phyloP scores from a whole-genome alignment of 352 stramenopile species.

The Phytopythium litorale region DNA sequence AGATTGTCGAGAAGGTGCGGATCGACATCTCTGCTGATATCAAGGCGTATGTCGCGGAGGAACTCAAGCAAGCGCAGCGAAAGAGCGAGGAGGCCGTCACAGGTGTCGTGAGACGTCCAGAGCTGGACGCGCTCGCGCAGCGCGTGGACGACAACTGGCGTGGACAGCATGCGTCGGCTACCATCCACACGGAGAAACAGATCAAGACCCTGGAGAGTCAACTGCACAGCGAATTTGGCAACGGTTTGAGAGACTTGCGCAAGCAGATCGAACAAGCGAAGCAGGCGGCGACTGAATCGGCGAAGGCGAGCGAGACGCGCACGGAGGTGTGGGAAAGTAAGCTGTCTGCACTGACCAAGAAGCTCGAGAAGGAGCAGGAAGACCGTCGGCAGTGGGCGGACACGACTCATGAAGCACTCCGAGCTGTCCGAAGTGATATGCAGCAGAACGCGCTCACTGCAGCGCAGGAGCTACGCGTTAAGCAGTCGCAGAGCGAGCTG shows the following conservation, averaged over 20 bases:
- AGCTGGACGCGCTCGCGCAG: not conserved
- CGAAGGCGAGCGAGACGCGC: not conserved
- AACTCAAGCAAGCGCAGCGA: conserved; percentile 17
- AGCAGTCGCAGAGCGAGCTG: conserved; percentile 18
- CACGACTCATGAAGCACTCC: conserved; percentile 32
- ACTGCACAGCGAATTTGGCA: conserved; percentile 15
- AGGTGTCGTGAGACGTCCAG: not conserved
- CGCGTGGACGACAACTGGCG: conserved; percentile 3
- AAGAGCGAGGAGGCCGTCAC: conserved; percentile 6
- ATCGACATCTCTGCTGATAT: not conserved
- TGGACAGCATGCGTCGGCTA: conserved; percentile 1
- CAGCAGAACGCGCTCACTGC: conserved; percentile 50
- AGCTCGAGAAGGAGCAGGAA: conserved; percentile 41
- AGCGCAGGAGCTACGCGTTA: conserved; percentile 31
- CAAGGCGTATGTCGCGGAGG: conserved; percentile 4
- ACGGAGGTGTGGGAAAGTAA: not conserved
- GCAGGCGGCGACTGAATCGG: not conserved
- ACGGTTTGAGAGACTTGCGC: conserved; percentile 6
- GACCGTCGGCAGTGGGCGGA: conserved; percentile 41
- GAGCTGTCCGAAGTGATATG: conserved; percentile 36
- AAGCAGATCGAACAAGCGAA: conserved; percentile 11
- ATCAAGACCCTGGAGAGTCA: conserved; percentile 18
- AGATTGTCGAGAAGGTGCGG: conserved; percentile 9
- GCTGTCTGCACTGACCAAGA: conserved; percentile 9
- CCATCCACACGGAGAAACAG: conserved; percentile 8